These are phyloP conservation scores for Dactylellina haptotyla DNA, from an alignment of 2,329 filamentous ascomycete species.

Conservation along the genomic window DNA sequence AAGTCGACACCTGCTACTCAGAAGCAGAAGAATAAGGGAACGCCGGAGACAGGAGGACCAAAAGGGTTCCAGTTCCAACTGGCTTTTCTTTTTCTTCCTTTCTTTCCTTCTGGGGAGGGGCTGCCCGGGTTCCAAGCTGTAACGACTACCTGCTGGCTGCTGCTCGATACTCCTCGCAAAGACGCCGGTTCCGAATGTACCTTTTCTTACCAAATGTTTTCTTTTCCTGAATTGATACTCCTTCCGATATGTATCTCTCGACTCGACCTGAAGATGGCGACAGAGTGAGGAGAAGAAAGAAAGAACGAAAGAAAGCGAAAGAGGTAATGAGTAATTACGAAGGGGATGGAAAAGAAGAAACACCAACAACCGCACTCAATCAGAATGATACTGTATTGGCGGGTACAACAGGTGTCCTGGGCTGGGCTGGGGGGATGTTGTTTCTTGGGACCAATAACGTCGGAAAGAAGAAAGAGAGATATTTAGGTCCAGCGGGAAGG, in stretches of 20 bases:
- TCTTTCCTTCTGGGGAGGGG: not conserved
- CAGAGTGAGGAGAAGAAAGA: not conserved
- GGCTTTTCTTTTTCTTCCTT: too few relatives aligned
- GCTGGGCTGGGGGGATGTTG: not conserved
- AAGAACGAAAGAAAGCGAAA: not conserved
- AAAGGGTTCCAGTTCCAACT: too few relatives aligned
- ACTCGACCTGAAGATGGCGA: too few relatives aligned
- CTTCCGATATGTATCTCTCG: too few relatives aligned
- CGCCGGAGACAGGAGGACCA: constrained; percentile 16
- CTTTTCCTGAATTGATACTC: too few relatives aligned
- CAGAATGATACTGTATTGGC: not conserved
- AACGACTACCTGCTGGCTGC: not conserved
- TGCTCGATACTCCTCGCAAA: not conserved
- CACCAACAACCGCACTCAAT: not conserved
- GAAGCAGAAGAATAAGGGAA: constrained; percentile 6
- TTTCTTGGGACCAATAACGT: not conserved
- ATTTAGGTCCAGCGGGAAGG: too few relatives aligned
- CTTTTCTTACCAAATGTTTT: too few relatives aligned
- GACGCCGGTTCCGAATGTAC: too few relatives aligned
- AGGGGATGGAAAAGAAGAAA: not conserved
- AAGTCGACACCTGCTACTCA: too few relatives aligned
- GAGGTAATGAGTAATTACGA: not conserved
- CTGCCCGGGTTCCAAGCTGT: constrained; percentile 1
- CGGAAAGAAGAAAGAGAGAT: too few relatives aligned
- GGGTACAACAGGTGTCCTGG: too few relatives aligned